These are phyloP conservation scores for Magnusiomyces tetraspermus DNA, from an alignment of 1,139 yeast genomes.

Conservation along the genomic window DNA sequence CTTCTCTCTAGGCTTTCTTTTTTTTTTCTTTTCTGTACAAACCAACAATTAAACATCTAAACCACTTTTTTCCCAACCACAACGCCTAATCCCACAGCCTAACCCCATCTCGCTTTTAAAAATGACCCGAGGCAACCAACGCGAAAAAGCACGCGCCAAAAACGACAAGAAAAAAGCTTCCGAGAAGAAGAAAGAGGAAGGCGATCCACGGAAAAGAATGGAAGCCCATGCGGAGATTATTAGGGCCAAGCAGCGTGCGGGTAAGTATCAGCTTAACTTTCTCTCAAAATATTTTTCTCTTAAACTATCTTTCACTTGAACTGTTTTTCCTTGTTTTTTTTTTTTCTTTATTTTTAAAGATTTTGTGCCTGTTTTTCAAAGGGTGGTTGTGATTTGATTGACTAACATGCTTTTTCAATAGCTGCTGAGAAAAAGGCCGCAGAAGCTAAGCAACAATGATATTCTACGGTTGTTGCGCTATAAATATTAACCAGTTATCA, in stretches of 20 bases:
- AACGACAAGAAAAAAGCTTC: conserved; percentile 65
- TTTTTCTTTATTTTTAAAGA: not conserved
- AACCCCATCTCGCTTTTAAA: too few species aligned
- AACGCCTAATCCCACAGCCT: too few species aligned
- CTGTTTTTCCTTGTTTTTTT: not conserved
- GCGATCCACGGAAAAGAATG: conserved; percentile 77
- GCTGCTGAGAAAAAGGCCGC: conserved; percentile 3
- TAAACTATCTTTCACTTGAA: too few species aligned
- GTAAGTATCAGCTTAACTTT: conserved; percentile 37
- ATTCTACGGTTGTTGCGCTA: too few species aligned
- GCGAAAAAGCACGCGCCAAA: conserved; percentile 88
- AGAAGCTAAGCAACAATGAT: too few species aligned
- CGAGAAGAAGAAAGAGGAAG: conserved; percentile 58
- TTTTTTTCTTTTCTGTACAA: too few species aligned
- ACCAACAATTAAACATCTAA: too few species aligned
- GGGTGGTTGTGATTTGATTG: not conserved
- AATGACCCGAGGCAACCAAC: conserved; percentile 97
- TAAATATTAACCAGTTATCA: too few species aligned
- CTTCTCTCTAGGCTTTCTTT: too few species aligned
- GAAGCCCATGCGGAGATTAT: conserved; percentile 81
- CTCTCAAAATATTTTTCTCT: too few species aligned
- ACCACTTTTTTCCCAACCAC: too few species aligned
- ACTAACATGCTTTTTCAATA: not conserved
- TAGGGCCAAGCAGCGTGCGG: conserved; percentile 79
- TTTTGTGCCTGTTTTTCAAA: not conserved